phyloP scores from a whole-genome alignment of 352 stramenopile species.

The Globisporangium abappressorium region DNA sequence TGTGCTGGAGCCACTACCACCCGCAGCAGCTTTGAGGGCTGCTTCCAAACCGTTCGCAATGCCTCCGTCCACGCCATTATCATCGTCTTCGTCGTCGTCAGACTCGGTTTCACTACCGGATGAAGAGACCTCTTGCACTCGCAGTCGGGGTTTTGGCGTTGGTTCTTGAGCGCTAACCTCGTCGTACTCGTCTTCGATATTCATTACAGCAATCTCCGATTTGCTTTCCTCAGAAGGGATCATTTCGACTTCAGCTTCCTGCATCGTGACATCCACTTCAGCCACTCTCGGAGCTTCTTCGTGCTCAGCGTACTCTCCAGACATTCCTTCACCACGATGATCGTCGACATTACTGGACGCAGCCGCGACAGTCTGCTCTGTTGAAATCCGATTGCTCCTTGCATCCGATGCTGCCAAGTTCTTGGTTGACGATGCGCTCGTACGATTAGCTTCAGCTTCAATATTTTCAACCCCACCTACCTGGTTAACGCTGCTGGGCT shows the following conservation, averaged over 20 bases:
- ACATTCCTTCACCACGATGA: not conserved
- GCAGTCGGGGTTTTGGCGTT: conserved; percentile 3
- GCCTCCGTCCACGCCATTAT: not conserved
- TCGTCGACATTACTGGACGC: not conserved
- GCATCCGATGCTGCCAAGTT: not conserved
- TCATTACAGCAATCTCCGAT: not conserved
- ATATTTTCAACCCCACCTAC: not conserved
- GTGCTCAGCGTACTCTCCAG: not conserved
- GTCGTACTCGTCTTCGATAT: not conserved
- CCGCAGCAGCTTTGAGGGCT: conserved; percentile 39
- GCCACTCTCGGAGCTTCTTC: not conserved
- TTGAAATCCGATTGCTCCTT: not conserved
- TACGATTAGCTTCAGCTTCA: not conserved
- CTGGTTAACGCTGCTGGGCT: not conserved
- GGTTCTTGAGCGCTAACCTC: not conserved
- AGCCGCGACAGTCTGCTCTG: not conserved
- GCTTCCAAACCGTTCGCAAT: conserved; percentile 53
- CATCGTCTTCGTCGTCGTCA: conserved; percentile 23
- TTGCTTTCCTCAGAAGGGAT: not conserved
- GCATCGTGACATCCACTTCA: not conserved
- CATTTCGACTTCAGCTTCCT: not conserved
- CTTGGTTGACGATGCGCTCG: not conserved
- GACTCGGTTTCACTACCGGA: conserved; percentile 28
- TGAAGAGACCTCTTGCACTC: conserved; percentile 14
- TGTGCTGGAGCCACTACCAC: conserved; percentile 10